These are phyloP conservation scores for Penicillium thymicola DNA, from an alignment of 2,329 filamentous ascomycete genomes.

Conservation along the genomic window DNA sequence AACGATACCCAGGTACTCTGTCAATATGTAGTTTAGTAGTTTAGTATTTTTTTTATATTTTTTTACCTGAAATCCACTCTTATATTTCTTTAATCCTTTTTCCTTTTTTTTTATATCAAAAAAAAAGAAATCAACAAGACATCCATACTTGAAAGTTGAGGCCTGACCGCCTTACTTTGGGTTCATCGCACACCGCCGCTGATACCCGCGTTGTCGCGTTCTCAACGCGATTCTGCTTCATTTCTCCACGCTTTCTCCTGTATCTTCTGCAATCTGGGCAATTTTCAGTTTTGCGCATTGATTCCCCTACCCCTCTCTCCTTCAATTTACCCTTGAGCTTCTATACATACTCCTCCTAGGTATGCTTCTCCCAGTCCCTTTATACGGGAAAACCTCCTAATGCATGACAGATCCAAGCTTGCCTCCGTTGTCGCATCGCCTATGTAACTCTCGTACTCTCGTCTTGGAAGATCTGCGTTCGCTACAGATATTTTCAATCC, in stretches of 20 bases:
- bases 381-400: neutral
- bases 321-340: neutral
- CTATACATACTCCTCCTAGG: neutral
- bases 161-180: neutral
- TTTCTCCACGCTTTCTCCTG: conserved; percentile 2
- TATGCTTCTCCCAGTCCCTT: neutral
- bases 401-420: neutral
- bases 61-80: neutral
- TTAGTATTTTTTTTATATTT: too few species aligned
- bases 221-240: conserved; percentile 6
- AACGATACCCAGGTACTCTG: conserved; percentile 1
- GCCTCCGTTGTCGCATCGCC: neutral
- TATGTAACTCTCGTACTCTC: neutral
- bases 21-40: conserved; percentile 2
- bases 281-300: neutral
- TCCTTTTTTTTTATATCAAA: too few species aligned
- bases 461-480: too few species aligned
- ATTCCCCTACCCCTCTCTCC: neutral
- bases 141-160: neutral
- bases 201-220: conserved; percentile 5
- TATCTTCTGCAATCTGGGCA: neutral
- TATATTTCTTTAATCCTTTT: neutral
- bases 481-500: neutral
- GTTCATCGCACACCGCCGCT: neutral
- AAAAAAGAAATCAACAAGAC: too few species aligned